Percentiles rank a stretch among this genome's conserved stretches.
phyloP scores from a whole-genome alignment of 495 filamentous ascomycete genomes.

The Aspergillus homomorphus region DNA sequence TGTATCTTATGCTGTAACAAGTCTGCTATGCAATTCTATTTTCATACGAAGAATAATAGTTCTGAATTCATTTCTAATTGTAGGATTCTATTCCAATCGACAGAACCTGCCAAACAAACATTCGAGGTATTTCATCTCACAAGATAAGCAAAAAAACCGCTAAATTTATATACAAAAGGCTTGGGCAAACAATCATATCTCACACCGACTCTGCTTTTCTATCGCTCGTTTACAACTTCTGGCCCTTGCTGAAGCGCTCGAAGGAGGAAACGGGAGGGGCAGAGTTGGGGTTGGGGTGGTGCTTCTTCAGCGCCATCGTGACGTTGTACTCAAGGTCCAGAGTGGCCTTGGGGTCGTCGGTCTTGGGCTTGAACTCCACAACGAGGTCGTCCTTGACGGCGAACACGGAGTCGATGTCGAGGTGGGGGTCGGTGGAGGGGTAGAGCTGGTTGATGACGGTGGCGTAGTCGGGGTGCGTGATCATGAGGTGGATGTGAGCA shows the following conservation, averaged over 20 bases:
- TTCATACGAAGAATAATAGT: no score
- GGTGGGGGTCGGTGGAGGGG: slow-evolving; percentile 57
- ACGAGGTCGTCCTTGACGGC: slow-evolving; percentile 65
- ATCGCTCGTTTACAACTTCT: slow-evolving; percentile 19
- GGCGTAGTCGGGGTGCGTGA: slow-evolving; percentile 47
- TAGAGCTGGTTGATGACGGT: slow-evolving; percentile 64
- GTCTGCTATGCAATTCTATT: no score
- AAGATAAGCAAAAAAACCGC: not conserved
- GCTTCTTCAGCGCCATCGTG: slow-evolving; percentile 46
- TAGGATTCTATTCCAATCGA: no score
- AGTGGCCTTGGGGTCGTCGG: slow-evolving; percentile 44
- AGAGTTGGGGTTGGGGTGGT: slow-evolving; percentile 48
- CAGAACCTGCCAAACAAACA: no score
- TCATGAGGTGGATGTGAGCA: slow-evolving; percentile 50
- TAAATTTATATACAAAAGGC: not conserved
- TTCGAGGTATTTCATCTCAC: not conserved
- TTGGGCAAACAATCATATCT: no score
- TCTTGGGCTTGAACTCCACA: slow-evolving; percentile 58
- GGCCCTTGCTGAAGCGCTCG: slow-evolving; percentile 37
- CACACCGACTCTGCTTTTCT: no score
- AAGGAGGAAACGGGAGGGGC: slow-evolving; percentile 46
- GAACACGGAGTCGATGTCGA: slow-evolving; percentile 62
- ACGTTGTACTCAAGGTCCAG: slow-evolving; percentile 48
- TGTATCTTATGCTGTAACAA: no score
- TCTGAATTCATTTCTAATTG: no score